Percentiles rank a stretch among this genome's conserved stretches.
These are phyloP conservation scores for Pseudocercospora musae DNA, from an alignment of 2,329 filamentous ascomycete genomes.

Conservation along the genomic window DNA sequence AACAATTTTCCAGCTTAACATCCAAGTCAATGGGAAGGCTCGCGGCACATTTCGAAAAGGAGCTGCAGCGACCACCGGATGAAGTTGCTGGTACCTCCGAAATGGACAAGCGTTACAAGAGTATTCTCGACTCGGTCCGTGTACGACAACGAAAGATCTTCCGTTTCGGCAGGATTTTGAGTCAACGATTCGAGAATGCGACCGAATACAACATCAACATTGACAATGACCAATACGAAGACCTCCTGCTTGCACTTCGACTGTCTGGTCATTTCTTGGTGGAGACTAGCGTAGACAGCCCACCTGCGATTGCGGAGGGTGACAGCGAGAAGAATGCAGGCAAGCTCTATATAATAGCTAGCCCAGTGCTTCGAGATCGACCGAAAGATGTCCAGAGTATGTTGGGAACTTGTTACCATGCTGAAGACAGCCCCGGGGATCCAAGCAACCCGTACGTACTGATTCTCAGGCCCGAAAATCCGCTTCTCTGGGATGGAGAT, in stretches of 20 bases:
- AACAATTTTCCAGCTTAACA: conserved; percentile 92
- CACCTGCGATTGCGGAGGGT: conserved; percentile 35
- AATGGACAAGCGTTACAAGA: conserved; percentile 97
- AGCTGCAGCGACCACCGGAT: conserved; percentile 78
- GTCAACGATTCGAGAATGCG: conserved; percentile 92
- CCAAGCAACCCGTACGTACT: conserved; percentile 78
- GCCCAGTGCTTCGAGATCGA: conserved; percentile 70
- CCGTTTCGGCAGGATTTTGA: conserved; percentile 85
- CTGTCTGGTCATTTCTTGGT: conserved; percentile 85
- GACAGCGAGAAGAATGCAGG: conserved; percentile 46
- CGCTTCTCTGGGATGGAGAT: conserved; percentile 76
- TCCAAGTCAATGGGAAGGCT: conserved; percentile 87
- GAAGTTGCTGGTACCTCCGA: conserved; percentile 69
- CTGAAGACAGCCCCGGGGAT: conserved; percentile 67
- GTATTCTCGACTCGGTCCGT: conserved; percentile 89
- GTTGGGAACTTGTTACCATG: conserved; percentile 73
- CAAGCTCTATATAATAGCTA: conserved; percentile 69
- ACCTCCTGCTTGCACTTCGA: conserved; percentile 76
- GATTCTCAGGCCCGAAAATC: conserved; percentile 76
- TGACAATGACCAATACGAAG: conserved; percentile 63
- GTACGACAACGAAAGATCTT: conserved; percentile 95
- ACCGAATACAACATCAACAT: conserved; percentile 90
- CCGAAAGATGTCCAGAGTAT: conserved; percentile 81
- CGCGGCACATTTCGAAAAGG: conserved; percentile 86
- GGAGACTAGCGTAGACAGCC: conserved; percentile 55